Percentiles rank a stretch among this genome's conserved stretches.
These are phyloP conservation scores for Blyttiomyces sp. DNA, from an alignment of 371 early-diverging fungal genomes.

Conservation along the genomic window DNA sequence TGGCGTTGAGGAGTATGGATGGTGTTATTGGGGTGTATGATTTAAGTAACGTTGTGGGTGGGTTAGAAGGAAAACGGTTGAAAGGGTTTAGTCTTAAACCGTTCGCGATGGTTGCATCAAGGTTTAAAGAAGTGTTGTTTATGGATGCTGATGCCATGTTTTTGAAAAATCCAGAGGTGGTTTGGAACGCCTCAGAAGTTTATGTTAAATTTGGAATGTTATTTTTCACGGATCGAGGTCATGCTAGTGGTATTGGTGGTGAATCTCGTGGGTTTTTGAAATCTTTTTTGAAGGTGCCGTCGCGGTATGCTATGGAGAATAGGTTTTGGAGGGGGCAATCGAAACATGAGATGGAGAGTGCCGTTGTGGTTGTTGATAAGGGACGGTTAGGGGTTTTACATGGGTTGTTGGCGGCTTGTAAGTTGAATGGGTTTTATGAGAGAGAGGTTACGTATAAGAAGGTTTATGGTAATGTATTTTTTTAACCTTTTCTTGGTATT, in stretches of 20 bases:
- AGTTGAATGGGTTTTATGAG: constrained; percentile 19
- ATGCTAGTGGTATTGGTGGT: neutral
- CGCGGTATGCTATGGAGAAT: constrained; percentile 3
- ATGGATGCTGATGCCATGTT: constrained; percentile 73
- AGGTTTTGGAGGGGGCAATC: no score
- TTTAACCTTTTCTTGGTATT: constrained; percentile 9
- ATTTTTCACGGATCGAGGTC: constrained; percentile 63
- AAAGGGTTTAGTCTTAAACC: no score
- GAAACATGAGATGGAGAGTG: constrained; percentile 18
- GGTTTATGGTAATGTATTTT: constrained; percentile 2
- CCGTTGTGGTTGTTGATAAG: constrained; percentile 13
- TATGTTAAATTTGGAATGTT: constrained; percentile 50
- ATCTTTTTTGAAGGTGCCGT: constrained; percentile 2
- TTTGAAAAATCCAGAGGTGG: constrained; percentile 53
- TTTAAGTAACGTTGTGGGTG: no score
- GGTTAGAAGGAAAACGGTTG: no score
- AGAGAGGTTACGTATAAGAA: no score
- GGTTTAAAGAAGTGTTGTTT: constrained; percentile 61
- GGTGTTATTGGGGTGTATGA: no score
- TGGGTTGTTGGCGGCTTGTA: constrained; percentile 10
- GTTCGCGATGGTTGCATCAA: constrained; percentile 61
- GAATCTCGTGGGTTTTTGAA: constrained; percentile 4
- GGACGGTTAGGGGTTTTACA: constrained; percentile 7
- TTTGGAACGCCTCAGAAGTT: constrained; percentile 56
- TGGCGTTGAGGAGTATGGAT: no score